A percentile compares a stretch with the other conserved stretches of the same genome.
These are phyloP conservation scores for Fabrea salina DNA, from an alignment of 169 alveolate genomes.

Conservation along the genomic window DNA sequence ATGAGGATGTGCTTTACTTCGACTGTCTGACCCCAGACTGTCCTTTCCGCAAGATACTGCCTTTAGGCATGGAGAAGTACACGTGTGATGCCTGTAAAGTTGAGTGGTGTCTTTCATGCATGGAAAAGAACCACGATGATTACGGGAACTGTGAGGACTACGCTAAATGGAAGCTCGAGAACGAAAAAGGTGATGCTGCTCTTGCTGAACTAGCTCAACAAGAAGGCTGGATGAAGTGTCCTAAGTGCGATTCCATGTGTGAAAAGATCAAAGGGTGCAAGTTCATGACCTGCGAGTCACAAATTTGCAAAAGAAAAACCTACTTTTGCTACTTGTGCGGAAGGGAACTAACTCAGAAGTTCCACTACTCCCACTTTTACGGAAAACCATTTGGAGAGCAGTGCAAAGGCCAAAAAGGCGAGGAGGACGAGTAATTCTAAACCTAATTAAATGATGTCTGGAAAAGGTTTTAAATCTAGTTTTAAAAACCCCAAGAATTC, in stretches of 20 bases:
- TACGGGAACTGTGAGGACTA: background rate
- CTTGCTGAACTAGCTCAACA: background rate
- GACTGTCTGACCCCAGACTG: background rate
- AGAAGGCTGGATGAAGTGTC: slow-evolving; percentile 38
- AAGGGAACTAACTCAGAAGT: background rate
- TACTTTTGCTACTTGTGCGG: slow-evolving; percentile 48
- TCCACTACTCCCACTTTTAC: slow-evolving; percentile 40
- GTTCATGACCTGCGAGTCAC: slow-evolving; percentile 49
- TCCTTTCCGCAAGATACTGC: background rate
- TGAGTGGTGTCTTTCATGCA: background rate
- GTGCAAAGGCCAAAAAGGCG: too few relatives aligned
- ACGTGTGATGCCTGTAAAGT: background rate
- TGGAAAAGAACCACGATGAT: background rate
- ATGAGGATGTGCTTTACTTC: background rate
- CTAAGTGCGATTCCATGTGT: slow-evolving; percentile 43
- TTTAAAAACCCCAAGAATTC: too few relatives aligned
- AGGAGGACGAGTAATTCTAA: too few relatives aligned
- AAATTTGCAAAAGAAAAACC: slow-evolving; percentile 30
- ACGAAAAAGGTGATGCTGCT: background rate
- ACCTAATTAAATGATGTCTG: too few relatives aligned
- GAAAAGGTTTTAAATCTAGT: too few relatives aligned
- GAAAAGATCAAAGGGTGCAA: slow-evolving; percentile 59
- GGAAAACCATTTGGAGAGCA: slow-evolving; percentile 42
- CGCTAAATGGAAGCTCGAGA: background rate
- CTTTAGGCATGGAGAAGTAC: background rate